Percentiles rank a stretch among this genome's conserved stretches.
Evolutionary conservation across 2,329 filamentous ascomycete genomes (phyloP).

Genomic region (Stylonectria norvegica): DNA sequence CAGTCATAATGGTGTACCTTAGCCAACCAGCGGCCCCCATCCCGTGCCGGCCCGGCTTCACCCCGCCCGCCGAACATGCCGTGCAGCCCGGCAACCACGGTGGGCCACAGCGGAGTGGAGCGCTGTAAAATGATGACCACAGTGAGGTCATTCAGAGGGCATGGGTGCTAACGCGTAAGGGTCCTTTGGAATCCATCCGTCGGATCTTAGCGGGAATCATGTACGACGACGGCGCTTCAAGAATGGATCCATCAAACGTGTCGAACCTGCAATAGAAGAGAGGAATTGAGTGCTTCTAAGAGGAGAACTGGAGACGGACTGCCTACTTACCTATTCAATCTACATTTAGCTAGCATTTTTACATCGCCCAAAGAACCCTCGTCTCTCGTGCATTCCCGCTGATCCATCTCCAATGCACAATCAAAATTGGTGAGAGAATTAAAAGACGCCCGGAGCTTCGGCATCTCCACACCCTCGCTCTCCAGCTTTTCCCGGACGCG

Average conservation of each 20-base stretch:
- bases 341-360: conserved; percentile 1
- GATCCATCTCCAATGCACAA: background rate
- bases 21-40: background rate
- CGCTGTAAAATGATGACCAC: conserved; percentile 1
- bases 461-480: conserved; percentile 26
- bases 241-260: too few species aligned
- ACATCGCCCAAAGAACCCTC: too few species aligned
- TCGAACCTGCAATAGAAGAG: too few species aligned
- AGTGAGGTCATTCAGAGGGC: conserved; percentile 26
- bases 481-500: conserved; percentile 20
- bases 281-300: too few species aligned
- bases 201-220: too few species aligned
- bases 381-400: background rate
- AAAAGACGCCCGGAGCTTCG: conserved; percentile 21
- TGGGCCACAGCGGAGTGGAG: conserved; percentile 6
- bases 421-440: conserved; percentile 24
- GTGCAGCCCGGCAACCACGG: background rate
- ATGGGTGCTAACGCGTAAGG: conserved; percentile 14
- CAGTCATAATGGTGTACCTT: background rate
- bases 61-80: too few species aligned
- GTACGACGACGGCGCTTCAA: too few species aligned
- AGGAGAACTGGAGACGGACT: background rate
- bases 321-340: background rate
- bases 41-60: background rate
- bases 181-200: too few species aligned